These are phyloP conservation scores for Curvularia spicifera DNA, from an alignment of 2,329 filamentous ascomycete species.

Conservation along the genomic window DNA sequence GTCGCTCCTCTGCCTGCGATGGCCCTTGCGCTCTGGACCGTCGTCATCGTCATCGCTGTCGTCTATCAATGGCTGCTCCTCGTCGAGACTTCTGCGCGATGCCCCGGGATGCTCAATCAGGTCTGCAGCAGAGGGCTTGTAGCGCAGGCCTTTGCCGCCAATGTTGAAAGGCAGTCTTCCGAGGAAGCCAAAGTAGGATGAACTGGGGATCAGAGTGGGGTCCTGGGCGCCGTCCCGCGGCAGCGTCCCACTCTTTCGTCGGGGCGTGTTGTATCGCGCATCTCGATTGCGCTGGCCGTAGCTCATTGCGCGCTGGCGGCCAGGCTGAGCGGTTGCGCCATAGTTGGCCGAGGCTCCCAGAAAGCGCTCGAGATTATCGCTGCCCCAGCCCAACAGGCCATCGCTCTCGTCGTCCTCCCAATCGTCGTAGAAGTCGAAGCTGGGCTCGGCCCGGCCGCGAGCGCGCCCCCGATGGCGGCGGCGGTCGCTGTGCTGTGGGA, in stretches of 20 bases:
- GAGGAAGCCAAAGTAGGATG: slow-evolving; percentile 83
- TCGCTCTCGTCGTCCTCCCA: slow-evolving; percentile 77
- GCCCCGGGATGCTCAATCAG: slow-evolving; percentile 82
- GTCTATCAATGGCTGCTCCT: slow-evolving; percentile 72
- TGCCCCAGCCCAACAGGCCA: slow-evolving; percentile 75
- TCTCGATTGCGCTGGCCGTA: slow-evolving; percentile 73
- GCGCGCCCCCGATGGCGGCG: slow-evolving; percentile 69
- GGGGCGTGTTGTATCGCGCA: slow-evolving; percentile 35
- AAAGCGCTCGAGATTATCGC: slow-evolving; percentile 84
- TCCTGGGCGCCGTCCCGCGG: slow-evolving; percentile 64
- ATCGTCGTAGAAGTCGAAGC: slow-evolving; percentile 97
- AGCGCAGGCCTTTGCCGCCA: slow-evolving; percentile 77
- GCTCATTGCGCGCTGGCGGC: slow-evolving; percentile 82
- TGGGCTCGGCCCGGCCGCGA: slow-evolving; percentile 74
- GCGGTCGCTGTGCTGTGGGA: slow-evolving; percentile 77
- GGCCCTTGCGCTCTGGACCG: slow-evolving; percentile 39
- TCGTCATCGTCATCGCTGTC: slow-evolving; percentile 60
- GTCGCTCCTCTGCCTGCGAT: slow-evolving; percentile 71
- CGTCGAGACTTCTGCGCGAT: slow-evolving; percentile 60
- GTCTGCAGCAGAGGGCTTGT: slow-evolving; percentile 89
- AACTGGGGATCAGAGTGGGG: slow-evolving; percentile 88
- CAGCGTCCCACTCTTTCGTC: slow-evolving; percentile 63
- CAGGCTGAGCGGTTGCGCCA: slow-evolving; percentile 63
- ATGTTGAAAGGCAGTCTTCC: slow-evolving; percentile 84
- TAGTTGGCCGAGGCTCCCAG: slow-evolving; percentile 71